These are phyloP conservation scores for Mycena haematopus DNA, from an alignment of 768 basidiomycete species.

Conservation along the genomic window DNA sequence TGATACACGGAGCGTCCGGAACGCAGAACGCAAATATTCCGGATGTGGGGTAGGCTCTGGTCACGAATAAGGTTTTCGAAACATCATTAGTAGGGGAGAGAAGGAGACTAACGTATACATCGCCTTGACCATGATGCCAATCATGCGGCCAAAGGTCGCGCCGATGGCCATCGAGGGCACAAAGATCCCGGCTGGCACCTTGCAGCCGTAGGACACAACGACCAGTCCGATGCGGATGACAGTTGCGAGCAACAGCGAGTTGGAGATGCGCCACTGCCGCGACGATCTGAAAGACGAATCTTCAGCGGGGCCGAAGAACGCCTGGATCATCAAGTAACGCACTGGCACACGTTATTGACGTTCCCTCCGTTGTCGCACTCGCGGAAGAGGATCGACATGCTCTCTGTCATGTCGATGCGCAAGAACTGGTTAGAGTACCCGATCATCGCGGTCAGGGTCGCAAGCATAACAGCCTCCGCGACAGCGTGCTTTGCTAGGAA, in stretches of 20 bases:
- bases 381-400: constrained; percentile 91
- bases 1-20: constrained; percentile 95
- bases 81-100: background rate
- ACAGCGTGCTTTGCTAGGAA: constrained; percentile 85
- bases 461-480: constrained; percentile 87
- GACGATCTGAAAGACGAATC: constrained; percentile 60
- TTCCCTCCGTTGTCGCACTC: constrained; percentile 97
- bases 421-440: constrained; percentile 95
- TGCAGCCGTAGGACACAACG: constrained; percentile 92
- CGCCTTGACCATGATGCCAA: constrained; percentile 96
- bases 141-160: constrained; percentile 95
- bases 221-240: constrained; percentile 87
- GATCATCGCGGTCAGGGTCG: constrained; percentile 87
- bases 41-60: constrained; percentile 75
- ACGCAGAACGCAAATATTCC: constrained; percentile 91
- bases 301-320: constrained; percentile 9
- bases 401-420: constrained; percentile 97
- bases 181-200: constrained; percentile 97
- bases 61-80: background rate
- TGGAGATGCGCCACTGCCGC: constrained; percentile 94
- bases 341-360: constrained; percentile 92
- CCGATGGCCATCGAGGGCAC: constrained; percentile 99
- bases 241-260: constrained; percentile 90
- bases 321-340: constrained; percentile 41
- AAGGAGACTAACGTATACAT: constrained; percentile 69